These are phyloP conservation scores for Glycyrrhiza uralensis DNA, from an alignment of 306 rosid species.

Conservation along the genomic window DNA sequence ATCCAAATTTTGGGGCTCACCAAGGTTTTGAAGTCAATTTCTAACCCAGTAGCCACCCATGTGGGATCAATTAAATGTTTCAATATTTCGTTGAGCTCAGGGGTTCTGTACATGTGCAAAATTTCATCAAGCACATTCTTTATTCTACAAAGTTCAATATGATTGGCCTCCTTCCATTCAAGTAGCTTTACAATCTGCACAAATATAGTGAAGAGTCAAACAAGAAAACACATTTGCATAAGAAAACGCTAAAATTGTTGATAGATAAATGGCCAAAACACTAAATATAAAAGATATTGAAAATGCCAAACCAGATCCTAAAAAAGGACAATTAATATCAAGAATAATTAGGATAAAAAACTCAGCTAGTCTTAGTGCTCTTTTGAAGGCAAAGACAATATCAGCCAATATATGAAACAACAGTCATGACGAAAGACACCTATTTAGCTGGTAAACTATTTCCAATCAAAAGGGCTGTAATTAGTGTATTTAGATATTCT, in stretches of 20 bases:
- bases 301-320: neutral
- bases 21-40: slow-evolving; percentile 67
- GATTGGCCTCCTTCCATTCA: slow-evolving; percentile 92
- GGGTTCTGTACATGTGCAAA: slow-evolving; percentile 59
- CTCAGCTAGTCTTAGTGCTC: neutral
- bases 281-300: slow-evolving; percentile 15
- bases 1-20: slow-evolving; percentile 47
- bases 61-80: slow-evolving; percentile 80
- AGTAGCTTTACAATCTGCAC: slow-evolving; percentile 93
- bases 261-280: neutral
- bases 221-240: slow-evolving; percentile 9
- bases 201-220: slow-evolving; percentile 30
- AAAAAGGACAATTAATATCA: neutral
- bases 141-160: slow-evolving; percentile 88
- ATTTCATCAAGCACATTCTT: slow-evolving; percentile 86
- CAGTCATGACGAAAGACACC: neutral
- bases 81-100: slow-evolving; percentile 69
- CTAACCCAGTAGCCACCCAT: slow-evolving; percentile 87
- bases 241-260: neutral
- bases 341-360: neutral
- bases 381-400: neutral
- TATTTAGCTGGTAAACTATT: neutral
- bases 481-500: neutral
- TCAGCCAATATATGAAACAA: neutral
- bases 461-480: neutral